Base-by-base conservation (phyloP, 768 basidiomycete genomes). In the Wakefieldia striispora region DNA sequence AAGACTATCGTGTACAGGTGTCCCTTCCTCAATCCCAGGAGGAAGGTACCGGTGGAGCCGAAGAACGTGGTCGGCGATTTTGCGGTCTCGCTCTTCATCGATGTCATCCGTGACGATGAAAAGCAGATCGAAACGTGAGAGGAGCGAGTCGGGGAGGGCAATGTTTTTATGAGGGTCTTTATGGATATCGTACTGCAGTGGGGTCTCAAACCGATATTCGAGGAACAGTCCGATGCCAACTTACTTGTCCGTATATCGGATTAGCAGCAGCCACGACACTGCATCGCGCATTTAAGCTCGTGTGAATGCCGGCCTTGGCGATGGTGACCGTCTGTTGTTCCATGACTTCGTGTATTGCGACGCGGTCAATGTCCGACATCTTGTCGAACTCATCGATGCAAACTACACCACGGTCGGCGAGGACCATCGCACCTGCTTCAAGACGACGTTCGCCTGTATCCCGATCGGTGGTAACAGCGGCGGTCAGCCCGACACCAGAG, bases 301-400 rank as follows among this genome's bases (percentile, higher is more conserved):
- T 99, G 65, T 98, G 97, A 57, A 99, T 99, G 50, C 97, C 97
- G 12, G 97, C 97, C 64, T 99, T 99, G 41, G 97, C 97, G 56
- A 99, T 99, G 9, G 97, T 98, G 40, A 99, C 95, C 0, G 97
- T 99, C 66, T 99, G 97, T 69, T 97, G 95, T 67, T 98, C 97
- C 97, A 99, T 99, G 64, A 98, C 97, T 81, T 99, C 97, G 72
- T 99, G 97, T 61, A 99, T 99, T 29, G 97, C 95, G 17, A 98
- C 95, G 57, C 97, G 84, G 73, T 99, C 97, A 57, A 98, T 80
- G 65, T 99, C 97, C 23, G 92, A 95, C 97, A 99, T 98, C 70
- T 99, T 99, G 79, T 99, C 97, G 63, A 99, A 99, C 71, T 99
- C 97, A 70, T 99, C 97, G 60, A 99, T 98, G 69, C 97, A 99